Evolutionary conservation across 2,329 filamentous ascomycete species (phyloP), one percentile per base, ranked within the genome.

Genomic region (Anthostomella pinea): DNA sequence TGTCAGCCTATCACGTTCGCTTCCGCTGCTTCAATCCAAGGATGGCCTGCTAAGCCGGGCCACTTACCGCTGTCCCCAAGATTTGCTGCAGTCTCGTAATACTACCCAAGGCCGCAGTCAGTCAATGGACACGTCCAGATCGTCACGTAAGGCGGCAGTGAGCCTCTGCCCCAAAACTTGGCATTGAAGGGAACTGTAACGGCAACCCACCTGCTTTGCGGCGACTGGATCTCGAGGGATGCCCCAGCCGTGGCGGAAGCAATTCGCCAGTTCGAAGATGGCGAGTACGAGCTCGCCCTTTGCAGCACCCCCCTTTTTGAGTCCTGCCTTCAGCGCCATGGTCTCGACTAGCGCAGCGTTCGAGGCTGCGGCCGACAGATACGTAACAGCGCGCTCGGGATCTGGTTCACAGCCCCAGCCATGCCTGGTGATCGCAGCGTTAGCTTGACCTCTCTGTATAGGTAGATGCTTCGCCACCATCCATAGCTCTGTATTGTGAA

Each of bases 61-160:
- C 42, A 63, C 75, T 57, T 64, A 80, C 79, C 79, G 28, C 87
- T 87, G 64, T 98, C 93, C 43, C 93, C 93, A 49, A 98, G 69
- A 62, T 98, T 97, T 43, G 93, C 93, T 18, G 93, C 93, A 8
- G 91, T 96, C 67, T 97, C 91, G 64, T 97, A 98, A 64, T 97
- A 98, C 75, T 95, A 73, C 46, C 48, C 47, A 46, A 42, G 20
- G 28, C 32, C 34, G n/a, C n/a, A n/a, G 41, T 48, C 43, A 40
- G 52, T 56, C 48, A 43, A 46, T 50, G 26, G 35, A 9, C 20
- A 33, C 37, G 40, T 23, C 31, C 27, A 29, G 18, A 18, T 14
- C 31, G 17, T 30, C 16, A n/a, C n/a, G n/a, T n/a, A n/a, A n/a
- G n/a, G n/a, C n/a, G n/a, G n/a, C n/a, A n/a, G n/a, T n/a, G n/a